A percentile compares a stretch with the other conserved stretches of the same genome.
phyloP scores from a whole-genome alignment of 1,284 basidiomycete genomes.

The Naganishia cerealis region DNA sequence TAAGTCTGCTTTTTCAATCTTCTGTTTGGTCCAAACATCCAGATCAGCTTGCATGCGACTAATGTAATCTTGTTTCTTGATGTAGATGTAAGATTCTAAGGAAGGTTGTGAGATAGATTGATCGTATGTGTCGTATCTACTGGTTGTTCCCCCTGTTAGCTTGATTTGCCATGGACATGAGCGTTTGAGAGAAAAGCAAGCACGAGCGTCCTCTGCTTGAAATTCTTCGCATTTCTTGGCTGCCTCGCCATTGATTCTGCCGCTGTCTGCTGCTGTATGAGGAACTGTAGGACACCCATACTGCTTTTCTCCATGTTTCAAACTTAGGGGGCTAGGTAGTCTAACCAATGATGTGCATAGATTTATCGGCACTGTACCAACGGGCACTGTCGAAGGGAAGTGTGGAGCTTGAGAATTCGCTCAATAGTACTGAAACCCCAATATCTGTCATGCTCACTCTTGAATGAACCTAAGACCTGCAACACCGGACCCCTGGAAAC shows the following conservation, averaged over 20 bases:
- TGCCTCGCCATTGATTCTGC: neutral
- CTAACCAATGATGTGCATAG: neutral
- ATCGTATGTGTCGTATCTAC: neutral
- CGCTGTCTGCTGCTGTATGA: neutral
- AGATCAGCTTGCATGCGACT: neutral
- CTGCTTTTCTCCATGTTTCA: neutral
- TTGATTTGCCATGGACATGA: neutral
- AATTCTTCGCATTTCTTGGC: neutral
- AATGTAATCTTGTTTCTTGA: neutral
- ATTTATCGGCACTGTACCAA: neutral
- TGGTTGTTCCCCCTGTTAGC: neutral
- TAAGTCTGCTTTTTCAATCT: neutral
- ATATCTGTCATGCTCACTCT: neutral
- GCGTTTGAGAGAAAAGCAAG: neutral
- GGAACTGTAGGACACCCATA: neutral
- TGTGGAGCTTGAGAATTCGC: neutral
- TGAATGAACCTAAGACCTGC: constrained; percentile 5
- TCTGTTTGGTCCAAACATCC: neutral
- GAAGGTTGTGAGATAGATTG: neutral
- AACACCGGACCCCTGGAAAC: neutral
- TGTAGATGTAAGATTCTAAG: constrained; percentile 7
- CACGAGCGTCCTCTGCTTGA: neutral
- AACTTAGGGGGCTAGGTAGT: neutral
- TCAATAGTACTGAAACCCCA: neutral
- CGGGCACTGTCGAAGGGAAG: neutral